Evolutionary conservation across 2,329 filamentous ascomycete genomes (phyloP), one percentile per base, ranked within the genome.

Genomic region (Bipolaris cookei): DNA sequence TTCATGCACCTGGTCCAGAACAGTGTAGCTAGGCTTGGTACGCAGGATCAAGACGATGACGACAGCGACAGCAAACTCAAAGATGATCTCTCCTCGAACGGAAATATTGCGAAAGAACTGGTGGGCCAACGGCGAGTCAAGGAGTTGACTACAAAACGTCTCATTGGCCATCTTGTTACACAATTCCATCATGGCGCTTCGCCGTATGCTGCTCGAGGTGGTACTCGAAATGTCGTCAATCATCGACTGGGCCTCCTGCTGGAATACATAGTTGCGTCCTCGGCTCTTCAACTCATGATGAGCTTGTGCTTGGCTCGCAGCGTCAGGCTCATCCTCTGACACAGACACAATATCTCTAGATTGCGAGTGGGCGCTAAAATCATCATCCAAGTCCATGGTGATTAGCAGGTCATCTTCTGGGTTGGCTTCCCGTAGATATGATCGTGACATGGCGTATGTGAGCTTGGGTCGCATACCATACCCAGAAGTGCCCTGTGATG

Each of bases 41-140:
- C 82, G 78, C 23, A 92, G 72, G 28, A 94, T 82, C 3, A 85
- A 83, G 4, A 87, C 78, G 4, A 91, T 78, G n/a, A 86, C 83
- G 1, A 86, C 84, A n/a, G 85, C 76, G 13, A 92, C 81, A 1
- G 86, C 78, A 67, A 89, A 90, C 6, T 86, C 87, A 49, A 76
- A 83, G 54, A 78, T 79, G 41, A 66, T 64, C 57, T 79, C 83
- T 56, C 64, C 75, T 35, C 63, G 63, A 46, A 61, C 79, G 0
- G 81, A 82, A 8, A 90, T 80, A 39, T 85, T 83, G 42, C 84
- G 81, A 50, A 92, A 84, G 14, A 97, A 80, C 28, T 84, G 84
- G 51, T 87, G 83, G 59, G 91, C 90, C 54, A 90, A 86, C 6
- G 87, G 86, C 63, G 91, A 88, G 59, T 92, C 88, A 18, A 90